These are phyloP conservation scores for Cylindrodendrum hubeiense DNA, from an alignment of 2,329 filamentous ascomycete species.

Conservation along the genomic window DNA sequence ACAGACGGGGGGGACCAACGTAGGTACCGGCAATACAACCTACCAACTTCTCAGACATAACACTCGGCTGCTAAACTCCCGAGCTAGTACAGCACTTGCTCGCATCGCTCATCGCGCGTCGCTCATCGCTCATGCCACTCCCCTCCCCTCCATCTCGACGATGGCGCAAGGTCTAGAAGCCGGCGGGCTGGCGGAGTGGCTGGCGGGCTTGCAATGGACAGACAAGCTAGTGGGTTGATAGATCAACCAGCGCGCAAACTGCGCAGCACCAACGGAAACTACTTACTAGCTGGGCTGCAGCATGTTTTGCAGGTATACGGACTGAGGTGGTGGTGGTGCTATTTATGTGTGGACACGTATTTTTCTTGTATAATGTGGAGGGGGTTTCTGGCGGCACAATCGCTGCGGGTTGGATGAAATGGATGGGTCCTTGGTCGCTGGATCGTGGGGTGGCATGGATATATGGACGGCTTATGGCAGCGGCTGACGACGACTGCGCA, in stretches of 20 bases:
- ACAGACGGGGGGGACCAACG: slow-evolving; percentile 1
- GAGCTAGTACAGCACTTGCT: not conserved
- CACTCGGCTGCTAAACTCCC: not conserved
- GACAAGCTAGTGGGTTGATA: not conserved
- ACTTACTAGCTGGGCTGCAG: not conserved
- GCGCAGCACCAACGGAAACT: not conserved
- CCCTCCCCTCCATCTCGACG: slow-evolving; percentile 6
- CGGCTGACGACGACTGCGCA: slow-evolving; percentile 23
- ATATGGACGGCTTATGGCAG: slow-evolving; percentile 10
- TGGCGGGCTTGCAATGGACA: slow-evolving; percentile 7
- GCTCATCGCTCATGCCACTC: not conserved
- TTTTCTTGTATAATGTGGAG: not conserved
- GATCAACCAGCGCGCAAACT: not conserved
- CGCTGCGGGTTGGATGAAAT: slow-evolving; percentile 7
- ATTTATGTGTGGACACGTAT: slow-evolving; percentile 15
- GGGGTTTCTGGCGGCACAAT: not conserved
- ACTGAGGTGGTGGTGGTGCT: not conserved
- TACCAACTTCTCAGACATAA: not conserved
- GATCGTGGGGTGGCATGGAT: slow-evolving; percentile 9
- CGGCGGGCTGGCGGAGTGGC: slow-evolving; percentile 4
- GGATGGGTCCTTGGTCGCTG: not conserved
- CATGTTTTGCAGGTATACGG: not conserved
- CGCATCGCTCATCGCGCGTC: not conserved
- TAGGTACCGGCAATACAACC: not conserved
- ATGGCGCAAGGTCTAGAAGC: slow-evolving; percentile 8